Conservation (phyloP, 495 filamentous ascomycete genomes). For the Penicillium samsonianum region DNA sequence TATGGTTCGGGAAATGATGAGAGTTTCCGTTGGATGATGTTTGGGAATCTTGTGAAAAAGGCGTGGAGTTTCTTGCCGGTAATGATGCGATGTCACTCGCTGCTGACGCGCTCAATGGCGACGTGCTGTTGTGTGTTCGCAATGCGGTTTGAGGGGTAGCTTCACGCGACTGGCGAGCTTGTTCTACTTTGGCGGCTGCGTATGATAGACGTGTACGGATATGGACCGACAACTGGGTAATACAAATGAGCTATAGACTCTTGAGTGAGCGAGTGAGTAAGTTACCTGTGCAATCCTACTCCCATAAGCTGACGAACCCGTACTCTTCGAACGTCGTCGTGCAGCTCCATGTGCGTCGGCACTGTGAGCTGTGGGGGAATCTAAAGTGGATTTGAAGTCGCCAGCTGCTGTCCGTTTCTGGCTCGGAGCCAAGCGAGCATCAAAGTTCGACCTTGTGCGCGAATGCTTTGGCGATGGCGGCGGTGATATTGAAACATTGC, state of each 20-base stretch:
- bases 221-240: conserved; percentile 67
- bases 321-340: conserved; percentile 64
- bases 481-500: conserved; percentile 18
- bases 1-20: conserved; percentile 19
- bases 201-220: conserved; percentile 80
- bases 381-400: conserved; percentile 54
- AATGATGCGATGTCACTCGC: conserved; percentile 14
- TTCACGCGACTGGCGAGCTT: conserved; percentile 73
- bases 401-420: conserved; percentile 69
- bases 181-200: conserved; percentile 86
- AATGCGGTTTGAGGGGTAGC: conserved; percentile 67
- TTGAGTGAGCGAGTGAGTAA: conserved; percentile 10
- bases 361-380: conserved; percentile 38
- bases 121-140: conserved; percentile 56
- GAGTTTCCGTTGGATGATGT: conserved; percentile 13
- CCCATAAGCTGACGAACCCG: conserved; percentile 59
- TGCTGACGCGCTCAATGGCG: conserved; percentile 11
- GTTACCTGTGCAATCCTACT: conserved; percentile 76
- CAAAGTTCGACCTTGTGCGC: conserved; percentile 14
- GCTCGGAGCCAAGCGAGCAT: conserved; percentile 23
- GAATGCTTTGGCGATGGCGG: conserved; percentile 12
- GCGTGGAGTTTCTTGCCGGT: conserved; percentile 12
- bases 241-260: conserved; percentile 22
- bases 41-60: conserved; percentile 10
- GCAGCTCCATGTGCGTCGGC: conserved; percentile 26